Conservation (phyloP, 1,284 basidiomycete genomes). For the Naganishia liquefaciens region DNA sequence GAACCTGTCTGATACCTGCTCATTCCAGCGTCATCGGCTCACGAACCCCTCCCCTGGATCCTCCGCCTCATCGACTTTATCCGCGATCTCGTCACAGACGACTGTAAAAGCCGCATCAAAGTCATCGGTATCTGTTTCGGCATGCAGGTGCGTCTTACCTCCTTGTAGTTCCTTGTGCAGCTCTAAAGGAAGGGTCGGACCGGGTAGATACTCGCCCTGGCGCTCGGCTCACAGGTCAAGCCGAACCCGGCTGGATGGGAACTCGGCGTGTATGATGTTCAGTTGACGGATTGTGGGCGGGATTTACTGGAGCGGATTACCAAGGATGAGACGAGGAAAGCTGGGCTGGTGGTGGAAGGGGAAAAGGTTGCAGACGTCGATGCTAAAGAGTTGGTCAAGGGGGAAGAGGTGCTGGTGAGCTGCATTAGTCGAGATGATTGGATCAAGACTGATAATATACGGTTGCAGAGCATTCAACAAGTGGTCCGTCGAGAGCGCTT, state of each 20-base stretch:
- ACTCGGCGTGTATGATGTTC: conserved; percentile 54
- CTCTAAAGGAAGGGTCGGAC: too few species aligned
- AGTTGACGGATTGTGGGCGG: conserved; percentile 54
- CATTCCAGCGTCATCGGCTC: conserved; percentile 45
- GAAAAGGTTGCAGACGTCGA: conserved; percentile 31
- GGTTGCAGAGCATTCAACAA: conserved; percentile 56
- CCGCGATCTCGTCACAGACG: conserved; percentile 38
- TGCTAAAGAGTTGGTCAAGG: conserved; percentile 37
- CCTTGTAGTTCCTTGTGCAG: too few species aligned
- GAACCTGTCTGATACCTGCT: not conserved
- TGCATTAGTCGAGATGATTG: not conserved
- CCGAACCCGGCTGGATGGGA: conserved; percentile 58
- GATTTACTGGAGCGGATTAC: conserved; percentile 50
- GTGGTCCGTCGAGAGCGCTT: conserved; percentile 44
- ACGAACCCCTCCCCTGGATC: conserved; percentile 45
- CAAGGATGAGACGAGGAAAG: not conserved
- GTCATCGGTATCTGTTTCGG: conserved; percentile 58
- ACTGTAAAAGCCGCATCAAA: conserved; percentile 42
- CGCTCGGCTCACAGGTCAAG: conserved; percentile 55
- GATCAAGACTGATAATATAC: conserved; percentile 7
- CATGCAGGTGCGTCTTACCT: conserved; percentile 31
- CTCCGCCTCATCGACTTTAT: conserved; percentile 44
- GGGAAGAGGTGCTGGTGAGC: conserved; percentile 45
- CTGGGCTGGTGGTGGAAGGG: not conserved
- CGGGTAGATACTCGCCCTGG: conserved; percentile 57